Conservation (phyloP, 1,139 yeast species). For the Magnusiomyces tetraspermus region DNA sequence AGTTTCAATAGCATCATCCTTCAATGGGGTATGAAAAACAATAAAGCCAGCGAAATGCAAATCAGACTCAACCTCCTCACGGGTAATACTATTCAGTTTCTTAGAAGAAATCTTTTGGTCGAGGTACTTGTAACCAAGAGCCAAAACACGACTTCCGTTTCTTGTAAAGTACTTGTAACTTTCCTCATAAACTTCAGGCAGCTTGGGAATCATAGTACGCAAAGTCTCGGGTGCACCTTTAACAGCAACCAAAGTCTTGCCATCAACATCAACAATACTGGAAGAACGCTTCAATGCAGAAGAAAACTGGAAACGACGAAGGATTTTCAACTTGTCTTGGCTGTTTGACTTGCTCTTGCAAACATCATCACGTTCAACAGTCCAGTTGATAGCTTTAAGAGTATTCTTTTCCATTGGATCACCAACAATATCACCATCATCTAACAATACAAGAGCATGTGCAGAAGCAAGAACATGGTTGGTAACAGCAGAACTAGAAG, state of each 20-base stretch:
- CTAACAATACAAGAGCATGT: conserved; percentile 86
- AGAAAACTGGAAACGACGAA: conserved; percentile 94
- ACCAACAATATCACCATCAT: conserved; percentile 96
- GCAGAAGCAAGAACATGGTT: conserved; percentile 82
- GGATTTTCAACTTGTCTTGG: conserved; percentile 49
- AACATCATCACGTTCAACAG: conserved; percentile 60
- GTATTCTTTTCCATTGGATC: conserved; percentile 99
- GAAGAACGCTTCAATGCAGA: conserved; percentile 93
- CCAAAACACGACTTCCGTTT: conserved; percentile 93
- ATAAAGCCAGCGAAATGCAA: conserved; percentile 84
- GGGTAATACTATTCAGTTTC: conserved; percentile 47
- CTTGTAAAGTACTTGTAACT: conserved; percentile 86
- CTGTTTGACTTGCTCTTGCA: conserved; percentile 16
- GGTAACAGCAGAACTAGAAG: conserved; percentile 56
- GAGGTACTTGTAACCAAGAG: conserved; percentile 75
- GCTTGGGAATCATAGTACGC: conserved; percentile 57
- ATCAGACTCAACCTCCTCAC: conserved; percentile 68
- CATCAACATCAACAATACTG: conserved; percentile 60
- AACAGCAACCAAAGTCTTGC: conserved; percentile 63
- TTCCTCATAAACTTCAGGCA: conserved; percentile 77
- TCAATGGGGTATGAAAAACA: conserved; percentile 95
- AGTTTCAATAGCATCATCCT: conserved; percentile 83
- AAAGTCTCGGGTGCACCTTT: conserved; percentile 99
- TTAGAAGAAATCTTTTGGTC: conserved; percentile 43
- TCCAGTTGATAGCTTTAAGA: conserved; percentile 79